phyloP scores from a whole-genome alignment of 176 grass and related monocot genomes.

The Oryza longistaminata region DNA sequence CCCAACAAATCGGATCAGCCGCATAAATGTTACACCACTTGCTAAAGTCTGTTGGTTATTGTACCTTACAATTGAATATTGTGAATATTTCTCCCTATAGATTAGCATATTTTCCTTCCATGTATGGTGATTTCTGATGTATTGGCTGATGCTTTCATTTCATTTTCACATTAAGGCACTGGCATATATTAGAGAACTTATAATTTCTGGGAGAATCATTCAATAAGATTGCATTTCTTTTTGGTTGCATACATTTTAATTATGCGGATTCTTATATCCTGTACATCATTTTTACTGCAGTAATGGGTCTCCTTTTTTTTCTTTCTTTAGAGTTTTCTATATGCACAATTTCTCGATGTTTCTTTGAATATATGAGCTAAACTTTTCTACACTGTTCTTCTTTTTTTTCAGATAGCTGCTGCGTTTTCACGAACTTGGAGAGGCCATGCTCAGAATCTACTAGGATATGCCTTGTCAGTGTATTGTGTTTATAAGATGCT shows the following conservation, averaged over 20 bases:
- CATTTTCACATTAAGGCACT: neutral
- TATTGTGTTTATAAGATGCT: slow-evolving; percentile 99
- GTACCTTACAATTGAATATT: neutral
- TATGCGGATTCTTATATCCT: neutral
- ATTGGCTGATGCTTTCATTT: neutral
- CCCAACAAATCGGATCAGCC: neutral
- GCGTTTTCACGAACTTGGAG: slow-evolving; percentile 93
- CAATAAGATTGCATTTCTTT: neutral
- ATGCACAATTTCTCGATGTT: neutral
- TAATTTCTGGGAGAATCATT: neutral
- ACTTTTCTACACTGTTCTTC: neutral
- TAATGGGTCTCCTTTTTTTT: too few species aligned
- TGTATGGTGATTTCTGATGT: neutral
- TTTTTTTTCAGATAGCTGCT: slow-evolving; percentile 74
- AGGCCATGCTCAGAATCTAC: slow-evolving; percentile 97
- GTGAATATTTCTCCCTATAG: neutral
- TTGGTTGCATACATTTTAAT: neutral
- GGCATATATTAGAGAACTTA: neutral
- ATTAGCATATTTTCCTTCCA: neutral
- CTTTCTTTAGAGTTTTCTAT: too few species aligned
- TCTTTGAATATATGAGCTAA: neutral
- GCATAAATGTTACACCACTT: neutral
- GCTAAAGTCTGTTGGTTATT: neutral
- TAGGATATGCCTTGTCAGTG: slow-evolving; percentile 94
- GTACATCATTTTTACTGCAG: neutral